Evolutionary conservation across 768 basidiomycete genomes (phyloP).

Genomic region (Suillus discolor): DNA sequence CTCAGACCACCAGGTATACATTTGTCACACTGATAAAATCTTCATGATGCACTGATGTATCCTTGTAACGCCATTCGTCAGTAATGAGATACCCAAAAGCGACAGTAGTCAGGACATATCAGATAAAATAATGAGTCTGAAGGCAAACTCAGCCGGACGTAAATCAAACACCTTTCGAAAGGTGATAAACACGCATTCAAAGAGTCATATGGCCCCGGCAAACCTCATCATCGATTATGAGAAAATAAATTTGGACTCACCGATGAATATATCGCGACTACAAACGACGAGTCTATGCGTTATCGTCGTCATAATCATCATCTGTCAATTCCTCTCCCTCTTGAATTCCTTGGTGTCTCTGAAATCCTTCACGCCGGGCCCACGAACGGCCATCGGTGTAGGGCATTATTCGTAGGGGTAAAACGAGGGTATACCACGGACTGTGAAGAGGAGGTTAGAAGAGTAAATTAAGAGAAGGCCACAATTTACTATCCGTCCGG

Average conservation of each 20-base stretch:
- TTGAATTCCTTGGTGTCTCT: constrained; percentile 61
- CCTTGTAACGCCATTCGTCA: not conserved
- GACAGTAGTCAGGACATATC: not conserved
- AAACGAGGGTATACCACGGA: constrained; percentile 73
- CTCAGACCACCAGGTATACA: too few species aligned
- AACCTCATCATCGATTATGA: constrained; percentile 47
- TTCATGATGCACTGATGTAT: not conserved
- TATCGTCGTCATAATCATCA: constrained; percentile 63
- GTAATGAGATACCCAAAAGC: not conserved
- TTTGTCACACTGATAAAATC: not conserved
- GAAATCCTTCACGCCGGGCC: constrained; percentile 70
- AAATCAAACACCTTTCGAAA: constrained; percentile 60
- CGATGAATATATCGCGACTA: not conserved
- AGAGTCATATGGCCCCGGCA: constrained; percentile 90
- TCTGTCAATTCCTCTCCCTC: constrained; percentile 88
- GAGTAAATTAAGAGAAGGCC: not conserved
- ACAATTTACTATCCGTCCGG: constrained; percentile 75
- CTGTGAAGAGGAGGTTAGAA: constrained; percentile 39
- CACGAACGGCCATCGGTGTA: constrained; percentile 84
- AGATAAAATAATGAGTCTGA: constrained; percentile 4
- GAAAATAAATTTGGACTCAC: constrained; percentile 16
- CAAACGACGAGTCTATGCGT: constrained; percentile 15
- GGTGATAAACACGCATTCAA: constrained; percentile 34
- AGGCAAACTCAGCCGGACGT: constrained; percentile 51
- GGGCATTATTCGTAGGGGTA: constrained; percentile 80